These are phyloP conservation scores for Viola odorata DNA, from an alignment of 345 rosid genomes.

Conservation along the genomic window DNA sequence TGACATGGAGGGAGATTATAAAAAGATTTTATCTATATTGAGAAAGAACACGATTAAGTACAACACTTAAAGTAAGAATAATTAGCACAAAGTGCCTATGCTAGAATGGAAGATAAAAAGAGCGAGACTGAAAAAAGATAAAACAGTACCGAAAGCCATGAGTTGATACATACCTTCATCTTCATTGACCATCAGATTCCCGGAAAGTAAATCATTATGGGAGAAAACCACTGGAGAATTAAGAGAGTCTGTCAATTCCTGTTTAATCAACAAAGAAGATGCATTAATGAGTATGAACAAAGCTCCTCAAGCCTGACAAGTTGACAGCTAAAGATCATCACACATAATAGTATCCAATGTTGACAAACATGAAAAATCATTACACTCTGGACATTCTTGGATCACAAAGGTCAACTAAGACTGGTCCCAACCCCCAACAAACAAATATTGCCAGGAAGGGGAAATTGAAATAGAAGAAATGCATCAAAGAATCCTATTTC, in stretches of 20 bases:
- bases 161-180: slow-evolving; percentile 51
- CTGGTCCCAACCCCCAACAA: neutral
- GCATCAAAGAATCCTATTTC: neutral
- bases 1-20: neutral
- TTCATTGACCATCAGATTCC: slow-evolving; percentile 83
- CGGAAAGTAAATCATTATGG: slow-evolving; percentile 93
- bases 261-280: slow-evolving; percentile 40
- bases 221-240: slow-evolving; percentile 82
- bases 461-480: neutral
- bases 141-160: neutral
- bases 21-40: neutral
- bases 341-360: neutral
- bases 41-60: neutral
- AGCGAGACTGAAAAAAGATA: neutral
- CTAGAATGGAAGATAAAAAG: neutral
- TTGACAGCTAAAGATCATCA: slow-evolving; percentile 12
- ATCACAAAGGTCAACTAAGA: neutral
- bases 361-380: neutral
- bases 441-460: neutral
- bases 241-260: slow-evolving; percentile 74
- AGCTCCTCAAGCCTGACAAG: slow-evolving; percentile 5
- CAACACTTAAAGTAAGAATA: neutral
- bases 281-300: slow-evolving; percentile 12
- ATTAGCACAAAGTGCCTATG: neutral
- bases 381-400: neutral